Conservation (phyloP, 352 stramenopile species). For the Phytophthora agathidicida region DNA sequence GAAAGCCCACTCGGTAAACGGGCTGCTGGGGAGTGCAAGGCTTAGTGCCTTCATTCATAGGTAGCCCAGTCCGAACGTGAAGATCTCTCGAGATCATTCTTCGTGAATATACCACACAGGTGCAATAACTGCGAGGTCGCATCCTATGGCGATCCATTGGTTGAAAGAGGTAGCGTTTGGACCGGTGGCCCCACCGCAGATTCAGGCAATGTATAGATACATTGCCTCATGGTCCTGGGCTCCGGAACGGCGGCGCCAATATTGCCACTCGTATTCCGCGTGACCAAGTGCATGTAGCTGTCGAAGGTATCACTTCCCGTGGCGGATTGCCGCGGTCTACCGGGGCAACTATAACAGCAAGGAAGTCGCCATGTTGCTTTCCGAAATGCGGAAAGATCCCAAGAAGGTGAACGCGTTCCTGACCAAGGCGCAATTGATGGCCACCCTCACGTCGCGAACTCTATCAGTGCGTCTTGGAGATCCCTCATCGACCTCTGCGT, state of each 20-base stretch:
- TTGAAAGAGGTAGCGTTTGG: neutral
- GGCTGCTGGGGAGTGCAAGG: too few species aligned
- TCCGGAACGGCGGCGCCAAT: conserved; percentile 1
- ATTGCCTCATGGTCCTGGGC: neutral
- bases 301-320: neutral
- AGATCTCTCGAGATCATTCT: too few species aligned
- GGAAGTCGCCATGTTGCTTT: conserved; percentile 33
- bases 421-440: conserved; percentile 42
- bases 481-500: conserved; percentile 29
- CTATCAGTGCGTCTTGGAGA: conserved; percentile 52
- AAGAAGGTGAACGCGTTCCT: conserved; percentile 45
- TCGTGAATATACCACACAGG: too few species aligned
- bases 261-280: conserved; percentile 7
- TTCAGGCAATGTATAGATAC: too few species aligned
- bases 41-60: too few species aligned
- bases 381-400: conserved; percentile 18
- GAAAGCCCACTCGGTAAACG: too few species aligned
- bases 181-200: neutral
- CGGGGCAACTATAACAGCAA: conserved; percentile 35
- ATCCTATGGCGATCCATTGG: too few species aligned
- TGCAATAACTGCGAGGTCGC: neutral
- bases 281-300: neutral
- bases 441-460: conserved; percentile 50
- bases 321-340: conserved; percentile 44
- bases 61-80: too few species aligned